Percentiles rank a stretch among this genome's conserved stretches.
Conservation (phyloP, 192 early-diverging fungal species). For the Oehlia diaphana region DNA sequence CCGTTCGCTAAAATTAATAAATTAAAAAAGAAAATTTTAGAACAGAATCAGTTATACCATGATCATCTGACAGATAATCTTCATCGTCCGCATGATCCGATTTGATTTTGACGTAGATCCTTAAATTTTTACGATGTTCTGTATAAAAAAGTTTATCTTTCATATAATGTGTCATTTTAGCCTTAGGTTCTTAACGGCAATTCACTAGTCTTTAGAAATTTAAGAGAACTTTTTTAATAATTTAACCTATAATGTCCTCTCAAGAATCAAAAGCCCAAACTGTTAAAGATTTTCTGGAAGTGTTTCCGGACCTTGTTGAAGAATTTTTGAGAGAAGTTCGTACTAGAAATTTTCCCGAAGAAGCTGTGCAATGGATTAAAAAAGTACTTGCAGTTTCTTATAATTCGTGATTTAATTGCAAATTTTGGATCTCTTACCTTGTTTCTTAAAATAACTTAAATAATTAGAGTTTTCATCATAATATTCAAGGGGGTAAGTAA, state of each 20-base stretch:
- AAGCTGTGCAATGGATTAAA: slow-evolving; percentile 67
- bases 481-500: slow-evolving; percentile 57
- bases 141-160: too few relatives aligned
- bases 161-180: too few relatives aligned
- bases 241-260: not conserved
- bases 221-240: too few relatives aligned
- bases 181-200: too few relatives aligned
- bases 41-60: too few relatives aligned
- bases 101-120: too few relatives aligned
- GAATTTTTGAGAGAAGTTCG: slow-evolving; percentile 76
- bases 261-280: slow-evolving; percentile 27
- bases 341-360: slow-evolving; percentile 65
- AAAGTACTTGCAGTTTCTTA: slow-evolving; percentile 36
- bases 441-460: slow-evolving; percentile 36
- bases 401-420: not conserved
- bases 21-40: too few relatives aligned
- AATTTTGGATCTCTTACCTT: slow-evolving; percentile 52
- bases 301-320: slow-evolving; percentile 71
- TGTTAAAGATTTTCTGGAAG: slow-evolving; percentile 65
- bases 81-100: too few relatives aligned
- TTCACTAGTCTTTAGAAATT: too few relatives aligned
- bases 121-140: too few relatives aligned
- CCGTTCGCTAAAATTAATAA: too few relatives aligned
- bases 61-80: too few relatives aligned
- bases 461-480: slow-evolving; percentile 51